A percentile compares a stretch with the other conserved stretches of the same genome.
These are phyloP conservation scores for Epichloe amarillans DNA, from an alignment of 2,329 filamentous ascomycete genomes.

Conservation along the genomic window DNA sequence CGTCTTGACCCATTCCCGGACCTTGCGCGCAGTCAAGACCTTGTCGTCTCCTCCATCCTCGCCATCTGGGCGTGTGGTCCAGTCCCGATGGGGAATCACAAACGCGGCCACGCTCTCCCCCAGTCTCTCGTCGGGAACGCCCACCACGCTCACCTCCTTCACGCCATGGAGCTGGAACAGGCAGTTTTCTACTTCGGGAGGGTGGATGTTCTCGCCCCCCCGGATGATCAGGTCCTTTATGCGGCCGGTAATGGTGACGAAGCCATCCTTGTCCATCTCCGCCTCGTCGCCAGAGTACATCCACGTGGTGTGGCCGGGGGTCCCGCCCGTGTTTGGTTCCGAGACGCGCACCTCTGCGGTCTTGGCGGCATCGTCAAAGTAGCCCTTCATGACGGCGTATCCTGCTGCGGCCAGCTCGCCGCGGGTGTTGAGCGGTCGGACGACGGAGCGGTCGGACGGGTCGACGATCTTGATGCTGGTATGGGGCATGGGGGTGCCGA, in stretches of 20 bases:
- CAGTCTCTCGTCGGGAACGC: slow-evolving; percentile 71
- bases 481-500: slow-evolving; percentile 75
- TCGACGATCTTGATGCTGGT: slow-evolving; percentile 66
- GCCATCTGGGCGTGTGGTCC: slow-evolving; percentile 14
- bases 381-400: slow-evolving; percentile 83
- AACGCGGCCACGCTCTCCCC: slow-evolving; percentile 85
- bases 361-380: slow-evolving; percentile 60
- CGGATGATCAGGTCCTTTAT: slow-evolving; percentile 95
- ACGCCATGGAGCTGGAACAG: slow-evolving; percentile 60
- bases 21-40: slow-evolving; percentile 39
- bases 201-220: slow-evolving; percentile 92
- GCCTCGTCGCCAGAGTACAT: slow-evolving; percentile 93
- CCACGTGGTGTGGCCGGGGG: slow-evolving; percentile 45
- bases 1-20: slow-evolving; percentile 59
- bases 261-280: slow-evolving; percentile 68
- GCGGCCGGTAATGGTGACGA: slow-evolving; percentile 74
- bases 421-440: slow-evolving; percentile 53
- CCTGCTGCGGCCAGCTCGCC: slow-evolving; percentile 78
- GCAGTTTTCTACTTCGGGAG: slow-evolving; percentile 82
- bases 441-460: slow-evolving; percentile 42
- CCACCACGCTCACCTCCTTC: slow-evolving; percentile 69
- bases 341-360: slow-evolving; percentile 52
- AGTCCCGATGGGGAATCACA: slow-evolving; percentile 39
- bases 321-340: slow-evolving; percentile 26
- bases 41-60: slow-evolving; percentile 10